Conservation (phyloP, 1,284 basidiomycete species). For the Athelia psychrophila region DNA sequence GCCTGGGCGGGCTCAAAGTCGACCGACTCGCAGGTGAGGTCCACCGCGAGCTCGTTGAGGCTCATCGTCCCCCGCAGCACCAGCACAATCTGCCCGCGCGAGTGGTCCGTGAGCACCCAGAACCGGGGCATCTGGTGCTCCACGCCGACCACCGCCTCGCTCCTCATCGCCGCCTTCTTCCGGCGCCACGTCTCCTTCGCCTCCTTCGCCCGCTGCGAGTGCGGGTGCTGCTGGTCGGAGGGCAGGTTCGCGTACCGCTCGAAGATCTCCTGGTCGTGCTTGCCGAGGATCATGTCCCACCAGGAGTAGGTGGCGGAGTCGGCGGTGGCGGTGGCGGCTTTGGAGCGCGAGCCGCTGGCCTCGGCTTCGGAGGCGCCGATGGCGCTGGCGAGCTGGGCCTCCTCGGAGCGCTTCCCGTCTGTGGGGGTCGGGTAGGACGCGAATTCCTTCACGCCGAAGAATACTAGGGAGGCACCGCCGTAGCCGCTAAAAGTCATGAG, state of each 20-base stretch:
- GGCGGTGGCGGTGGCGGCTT: slow-evolving; percentile 28
- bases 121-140: slow-evolving; percentile 75
- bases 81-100: slow-evolving; percentile 66
- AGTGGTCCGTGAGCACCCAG: slow-evolving; percentile 79
- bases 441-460: slow-evolving; percentile 65
- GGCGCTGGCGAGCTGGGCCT: slow-evolving; percentile 57
- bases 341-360: slow-evolving; percentile 41
- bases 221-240: slow-evolving; percentile 15
- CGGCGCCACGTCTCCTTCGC: slow-evolving; percentile 10
- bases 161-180: slow-evolving; percentile 36
- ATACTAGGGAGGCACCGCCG: slow-evolving; percentile 73
- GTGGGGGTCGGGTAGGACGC: slow-evolving; percentile 17
- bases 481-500: slow-evolving; percentile 46
- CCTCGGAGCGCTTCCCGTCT: slow-evolving; percentile 48
- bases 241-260: slow-evolving; percentile 46
- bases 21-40: slow-evolving; percentile 73
- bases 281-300: slow-evolving; percentile 77
- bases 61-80: slow-evolving; percentile 81
- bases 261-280: slow-evolving; percentile 78
- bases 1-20: slow-evolving; percentile 54
- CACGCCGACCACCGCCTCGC: slow-evolving; percentile 57
- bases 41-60: slow-evolving; percentile 79
- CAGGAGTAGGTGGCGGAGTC: slow-evolving; percentile 51
- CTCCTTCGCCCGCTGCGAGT: slow-evolving; percentile 19
- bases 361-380: slow-evolving; percentile 70